phyloP scores from a whole-genome alignment of 768 basidiomycete species.

The Neoboletus subvelutipes region DNA sequence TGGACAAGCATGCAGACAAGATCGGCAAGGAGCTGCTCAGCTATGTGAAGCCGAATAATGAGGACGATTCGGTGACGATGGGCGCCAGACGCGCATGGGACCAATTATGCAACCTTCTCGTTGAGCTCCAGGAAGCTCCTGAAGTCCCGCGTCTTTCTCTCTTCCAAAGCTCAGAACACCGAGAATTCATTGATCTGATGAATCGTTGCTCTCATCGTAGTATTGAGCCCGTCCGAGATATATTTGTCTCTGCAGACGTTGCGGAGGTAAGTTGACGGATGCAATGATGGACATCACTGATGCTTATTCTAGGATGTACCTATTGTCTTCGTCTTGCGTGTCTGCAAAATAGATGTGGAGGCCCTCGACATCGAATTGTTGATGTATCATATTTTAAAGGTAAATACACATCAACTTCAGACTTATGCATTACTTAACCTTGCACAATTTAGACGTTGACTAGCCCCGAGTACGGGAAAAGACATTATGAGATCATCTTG shows the following conservation, averaged over 20 bases:
- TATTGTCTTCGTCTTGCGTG: slow-evolving; percentile 59
- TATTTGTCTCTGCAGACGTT: slow-evolving; percentile 60
- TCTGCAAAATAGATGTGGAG: slow-evolving; percentile 76
- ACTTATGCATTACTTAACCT: background rate
- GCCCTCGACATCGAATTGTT: slow-evolving; percentile 75
- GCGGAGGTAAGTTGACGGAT: slow-evolving; percentile 39
- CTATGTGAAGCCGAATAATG: slow-evolving; percentile 56
- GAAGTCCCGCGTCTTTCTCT: slow-evolving; percentile 64
- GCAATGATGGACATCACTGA: background rate
- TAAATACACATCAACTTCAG: slow-evolving; percentile 22
- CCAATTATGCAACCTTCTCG: slow-evolving; percentile 70
- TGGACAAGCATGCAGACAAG: slow-evolving; percentile 82
- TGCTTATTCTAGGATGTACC: slow-evolving; percentile 35
- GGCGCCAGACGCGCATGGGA: slow-evolving; percentile 86
- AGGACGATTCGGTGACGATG: slow-evolving; percentile 52
- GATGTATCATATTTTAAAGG: slow-evolving; percentile 78
- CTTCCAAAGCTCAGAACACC: slow-evolving; percentile 49
- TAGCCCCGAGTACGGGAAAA: slow-evolving; percentile 45
- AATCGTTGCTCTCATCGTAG: slow-evolving; percentile 57
- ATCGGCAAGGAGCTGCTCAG: slow-evolving; percentile 86
- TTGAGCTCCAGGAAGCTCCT: slow-evolving; percentile 71
- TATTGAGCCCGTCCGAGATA: slow-evolving; percentile 58
- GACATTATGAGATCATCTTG: slow-evolving; percentile 67
- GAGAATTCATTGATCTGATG: slow-evolving; percentile 69
- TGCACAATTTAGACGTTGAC: slow-evolving; percentile 47